Base-by-base conservation (phyloP, 129 eudicot genomes). In the Ambrosia artemisiifolia region DNA sequence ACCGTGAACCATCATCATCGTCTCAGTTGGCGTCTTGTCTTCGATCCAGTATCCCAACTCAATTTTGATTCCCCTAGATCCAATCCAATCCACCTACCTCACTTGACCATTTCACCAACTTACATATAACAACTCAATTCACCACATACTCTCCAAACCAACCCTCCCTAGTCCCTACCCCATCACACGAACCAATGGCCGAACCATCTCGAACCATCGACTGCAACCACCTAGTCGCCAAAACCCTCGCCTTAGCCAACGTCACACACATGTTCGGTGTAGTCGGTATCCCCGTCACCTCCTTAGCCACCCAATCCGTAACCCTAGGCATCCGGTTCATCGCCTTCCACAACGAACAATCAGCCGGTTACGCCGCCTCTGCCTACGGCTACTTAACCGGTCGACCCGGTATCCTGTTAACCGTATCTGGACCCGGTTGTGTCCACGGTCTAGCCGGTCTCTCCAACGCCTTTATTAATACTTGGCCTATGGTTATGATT, bases 301-400 rank as follows among this genome's bases (percentile, higher is more conserved):
- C 99, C 36, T 71, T 95, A 32, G 97, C 99, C 12, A 95, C 72
- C 69, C 89, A 96, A 19, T 88, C 99, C 61, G 85, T 95, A 12
- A 62, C 96, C 8, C 54, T 75, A 1, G 99, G 99, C 6, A 79
- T 95, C 81, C 83, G 99, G 3, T 95, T 95, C 87, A 84, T 95
- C 83, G 96, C 99, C 49, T 95, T 95, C 84, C 99, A 91, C 87
- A 95, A 95, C 90, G 99, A 95, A 72, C 97, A 95, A 42, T 95
- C 99, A 13, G 97, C 99, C 8, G 99, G 99, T 0, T 95, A 95
- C 80, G 97, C 99, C 51, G 97, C 99, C 36, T 91, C 99, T 5
- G 94, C 99, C 47, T 95, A 95, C 78, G 99, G 99, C 28, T 95
- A 80, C 83, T 96, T 95, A 75, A 90, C 94, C 50, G 85, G 94